Conservation (phyloP, 352 stramenopile genomes). For the Plasmopara muralis region DNA sequence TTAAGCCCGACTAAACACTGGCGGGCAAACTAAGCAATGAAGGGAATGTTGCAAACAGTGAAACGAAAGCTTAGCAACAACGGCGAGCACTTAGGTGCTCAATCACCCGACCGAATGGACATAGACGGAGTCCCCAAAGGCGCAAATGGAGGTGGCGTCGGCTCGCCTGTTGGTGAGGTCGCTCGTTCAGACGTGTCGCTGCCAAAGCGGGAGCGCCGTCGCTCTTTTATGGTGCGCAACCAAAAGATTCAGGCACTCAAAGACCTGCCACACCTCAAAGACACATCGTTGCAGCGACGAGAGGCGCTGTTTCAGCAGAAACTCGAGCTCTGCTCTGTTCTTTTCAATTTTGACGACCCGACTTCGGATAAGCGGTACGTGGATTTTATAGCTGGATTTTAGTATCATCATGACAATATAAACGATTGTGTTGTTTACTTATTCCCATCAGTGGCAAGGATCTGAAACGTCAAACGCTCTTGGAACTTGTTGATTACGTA, state of each 20-base stretch:
- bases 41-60: conserved; percentile 86
- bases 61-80: conserved; percentile 86
- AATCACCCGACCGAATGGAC: conserved; percentile 56
- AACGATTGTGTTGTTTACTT: no score
- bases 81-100: conserved; percentile 49
- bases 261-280: conserved; percentile 78
- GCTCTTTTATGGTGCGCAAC: conserved; percentile 78
- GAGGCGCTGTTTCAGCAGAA: conserved; percentile 96
- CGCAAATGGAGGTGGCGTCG: conserved; percentile 1
- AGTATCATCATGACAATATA: conserved; percentile 3
- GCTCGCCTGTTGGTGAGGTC: conserved; percentile 62
- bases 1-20: conserved; percentile 8
- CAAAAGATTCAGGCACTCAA: conserved; percentile 84
- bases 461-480: conserved; percentile 97
- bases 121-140: conserved; percentile 20
- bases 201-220: conserved; percentile 72
- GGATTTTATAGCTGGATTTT: conserved; percentile 13
- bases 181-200: conserved; percentile 77
- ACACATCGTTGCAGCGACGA: conserved; percentile 75
- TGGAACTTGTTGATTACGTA: conserved; percentile 99
- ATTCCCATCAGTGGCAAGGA: conserved; percentile 74
- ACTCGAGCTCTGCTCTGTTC: conserved; percentile 92
- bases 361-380: conserved; percentile 88
- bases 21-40: conserved; percentile 51
- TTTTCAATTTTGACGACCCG: conserved; percentile 96